Evolutionary conservation across 1,284 basidiomycete genomes (phyloP).

Genomic region (Irpex lacteus): DNA sequence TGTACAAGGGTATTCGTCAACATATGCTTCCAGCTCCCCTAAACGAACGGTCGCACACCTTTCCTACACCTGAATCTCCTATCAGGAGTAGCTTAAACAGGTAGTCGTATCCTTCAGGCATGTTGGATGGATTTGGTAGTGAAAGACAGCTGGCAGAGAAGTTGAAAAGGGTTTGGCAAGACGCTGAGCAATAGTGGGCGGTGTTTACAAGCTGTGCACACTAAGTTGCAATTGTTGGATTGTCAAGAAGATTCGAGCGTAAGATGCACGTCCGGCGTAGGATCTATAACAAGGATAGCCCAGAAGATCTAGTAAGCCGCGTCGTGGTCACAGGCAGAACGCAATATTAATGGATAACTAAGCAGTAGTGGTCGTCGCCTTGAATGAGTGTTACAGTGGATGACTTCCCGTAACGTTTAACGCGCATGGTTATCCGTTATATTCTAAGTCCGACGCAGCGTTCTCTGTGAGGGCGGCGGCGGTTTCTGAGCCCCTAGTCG

Average conservation of each 20-base stretch:
- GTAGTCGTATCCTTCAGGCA: slow-evolving; percentile 95
- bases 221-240: background rate
- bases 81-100: slow-evolving; percentile 95
- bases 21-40: background rate
- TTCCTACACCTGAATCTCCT: slow-evolving; percentile 95
- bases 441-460: no score
- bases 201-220: background rate
- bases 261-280: background rate
- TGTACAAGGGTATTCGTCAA: background rate
- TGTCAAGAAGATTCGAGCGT: background rate
- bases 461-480: no score
- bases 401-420: no score
- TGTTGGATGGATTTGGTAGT: slow-evolving; percentile 31
- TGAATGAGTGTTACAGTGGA: no score
- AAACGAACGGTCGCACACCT: slow-evolving; percentile 48
- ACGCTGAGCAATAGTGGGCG: background rate
- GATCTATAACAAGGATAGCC: background rate
- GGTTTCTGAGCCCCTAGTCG: no score
- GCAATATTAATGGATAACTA: background rate
- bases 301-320: no score
- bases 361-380: no score
- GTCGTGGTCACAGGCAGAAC: background rate
- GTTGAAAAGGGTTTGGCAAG: slow-evolving; percentile 15
- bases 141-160: slow-evolving; percentile 7
- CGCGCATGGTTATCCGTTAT: no score